Base-by-base conservation (phyloP, 495 filamentous ascomycete species). In the Penicillium pulvis region DNA sequence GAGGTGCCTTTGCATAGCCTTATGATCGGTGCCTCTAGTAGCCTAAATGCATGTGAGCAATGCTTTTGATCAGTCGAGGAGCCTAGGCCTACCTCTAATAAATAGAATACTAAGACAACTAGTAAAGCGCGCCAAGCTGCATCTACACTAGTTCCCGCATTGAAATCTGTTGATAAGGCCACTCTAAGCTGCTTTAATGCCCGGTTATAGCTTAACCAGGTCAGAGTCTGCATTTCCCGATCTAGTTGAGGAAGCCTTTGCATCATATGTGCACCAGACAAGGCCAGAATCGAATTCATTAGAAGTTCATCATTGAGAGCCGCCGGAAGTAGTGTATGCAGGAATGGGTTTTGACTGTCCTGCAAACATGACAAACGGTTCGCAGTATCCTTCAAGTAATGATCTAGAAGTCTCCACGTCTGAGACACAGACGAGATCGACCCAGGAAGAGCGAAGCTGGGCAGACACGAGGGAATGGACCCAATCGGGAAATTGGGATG, bases 81-180 rank as follows among this genome's bases (percentile, higher is more conserved):
- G 24, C 16, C 39, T 4, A 30, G 19, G 4, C 61, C 33, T 63
- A 53, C 61, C 61, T 63, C 61, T 36, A 63, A 20, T 51, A 63
- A 53, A 53, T 63, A 63, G 30, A 63, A 59, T 59, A 63, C 53
- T 17, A 63, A 56, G n/a, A 63, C 61, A 36, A 63, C 48, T 39
- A 63, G 43, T 5, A 63, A 46, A 44, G 52, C 52, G 20, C 57
- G 56, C 53, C 56, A 59, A 30, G 49, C 61, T 36, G 52, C 53
- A 52, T 60, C 61, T 43, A 56, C 43, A 30, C 28, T 53, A 53
- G 31, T 46, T 4, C 17, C 42, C 7, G 36, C 31, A 7, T 17
- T 39, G n/a, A 44, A 53, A 31, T 35, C 20, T 24, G 43, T 41
- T 9, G 61, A 53, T 9, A 63, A 43, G 3, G 46, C 46, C 14